Conservation (phyloP, 108 stramenopile genomes). For the Thalassiosira profunda region DNA sequence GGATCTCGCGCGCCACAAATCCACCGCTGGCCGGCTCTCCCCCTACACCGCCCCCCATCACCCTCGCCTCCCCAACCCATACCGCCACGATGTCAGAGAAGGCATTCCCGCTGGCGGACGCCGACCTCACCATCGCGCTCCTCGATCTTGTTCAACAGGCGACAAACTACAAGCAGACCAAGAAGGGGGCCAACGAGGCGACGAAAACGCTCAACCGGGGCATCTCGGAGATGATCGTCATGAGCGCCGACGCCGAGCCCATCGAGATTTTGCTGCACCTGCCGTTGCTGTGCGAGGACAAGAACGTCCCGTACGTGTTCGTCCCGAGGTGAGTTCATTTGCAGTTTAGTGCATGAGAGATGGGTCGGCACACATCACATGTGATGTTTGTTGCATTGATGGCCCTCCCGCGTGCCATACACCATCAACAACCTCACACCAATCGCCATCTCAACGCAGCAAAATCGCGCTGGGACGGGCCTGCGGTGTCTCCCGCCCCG, state of each 20-base stretch:
- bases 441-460: constrained; percentile 42
- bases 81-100: constrained; percentile 83
- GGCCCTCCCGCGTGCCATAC: neutral
- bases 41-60: no score
- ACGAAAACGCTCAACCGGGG: constrained; percentile 99
- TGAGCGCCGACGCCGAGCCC: constrained; percentile 99
- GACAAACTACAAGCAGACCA: constrained; percentile 94
- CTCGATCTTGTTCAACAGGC: constrained; percentile 99
- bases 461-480: constrained; percentile 99
- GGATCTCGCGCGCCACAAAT: no score
- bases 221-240: constrained; percentile 98
- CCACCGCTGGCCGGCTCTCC: no score
- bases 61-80: no score
- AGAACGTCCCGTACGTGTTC: constrained; percentile 99
- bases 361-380: neutral
- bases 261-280: constrained; percentile 99
- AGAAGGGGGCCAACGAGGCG: constrained; percentile 99
- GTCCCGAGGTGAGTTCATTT: constrained; percentile 86
- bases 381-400: neutral
- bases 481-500: constrained; percentile 98
- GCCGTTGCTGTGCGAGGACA: constrained; percentile 99
- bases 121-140: constrained; percentile 97
- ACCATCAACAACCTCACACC: neutral
- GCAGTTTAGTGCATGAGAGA: neutral
- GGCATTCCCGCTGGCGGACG: constrained; percentile 99